Evolutionary conservation across 2,329 filamentous ascomycete genomes (phyloP).

Genomic region (Grosmannia huntii): DNA sequence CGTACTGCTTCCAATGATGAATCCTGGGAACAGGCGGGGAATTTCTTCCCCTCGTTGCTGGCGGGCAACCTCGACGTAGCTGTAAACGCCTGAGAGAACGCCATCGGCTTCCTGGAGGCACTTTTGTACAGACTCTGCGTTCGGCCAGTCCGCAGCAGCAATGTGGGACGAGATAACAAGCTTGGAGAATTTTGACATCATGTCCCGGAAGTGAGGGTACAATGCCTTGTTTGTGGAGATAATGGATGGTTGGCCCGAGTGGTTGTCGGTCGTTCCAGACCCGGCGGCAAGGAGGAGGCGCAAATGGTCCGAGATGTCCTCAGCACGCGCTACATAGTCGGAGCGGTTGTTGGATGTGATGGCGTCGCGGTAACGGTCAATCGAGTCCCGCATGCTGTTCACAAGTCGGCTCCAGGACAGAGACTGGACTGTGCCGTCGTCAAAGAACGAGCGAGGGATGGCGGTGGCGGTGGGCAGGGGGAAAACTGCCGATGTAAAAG

Average conservation of each 20-base stretch:
- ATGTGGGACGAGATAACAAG: slow-evolving; percentile 96
- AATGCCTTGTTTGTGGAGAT: slow-evolving; percentile 96
- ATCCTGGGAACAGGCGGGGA: slow-evolving; percentile 83
- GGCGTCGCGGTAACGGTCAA: slow-evolving; percentile 83
- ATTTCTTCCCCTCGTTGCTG: slow-evolving; percentile 91
- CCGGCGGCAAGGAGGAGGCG: slow-evolving; percentile 87
- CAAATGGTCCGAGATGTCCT: slow-evolving; percentile 95
- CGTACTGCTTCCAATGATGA: slow-evolving; percentile 70
- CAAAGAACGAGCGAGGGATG: slow-evolving; percentile 75
- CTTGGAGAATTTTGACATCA: slow-evolving; percentile 99
- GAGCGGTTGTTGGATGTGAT: slow-evolving; percentile 71
- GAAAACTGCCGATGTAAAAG: slow-evolving; percentile 47
- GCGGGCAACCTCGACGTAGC: slow-evolving; percentile 88
- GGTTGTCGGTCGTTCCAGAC: slow-evolving; percentile 95
- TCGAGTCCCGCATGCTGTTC: slow-evolving; percentile 81
- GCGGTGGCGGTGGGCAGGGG: slow-evolving; percentile 44
- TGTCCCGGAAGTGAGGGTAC: slow-evolving; percentile 94
- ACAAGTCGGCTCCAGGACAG: slow-evolving; percentile 84
- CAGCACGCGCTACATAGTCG: slow-evolving; percentile 87
- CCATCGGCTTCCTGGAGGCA: slow-evolving; percentile 96
- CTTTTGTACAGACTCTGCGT: slow-evolving; percentile 85
- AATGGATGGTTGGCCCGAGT: slow-evolving; percentile 97
- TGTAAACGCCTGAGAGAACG: slow-evolving; percentile 84
- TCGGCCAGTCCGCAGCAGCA: slow-evolving; percentile 89
- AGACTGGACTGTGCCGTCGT: slow-evolving; percentile 68